These are phyloP conservation scores for Candida montana DNA, from an alignment of 805 yeast genomes.

Conservation along the genomic window DNA sequence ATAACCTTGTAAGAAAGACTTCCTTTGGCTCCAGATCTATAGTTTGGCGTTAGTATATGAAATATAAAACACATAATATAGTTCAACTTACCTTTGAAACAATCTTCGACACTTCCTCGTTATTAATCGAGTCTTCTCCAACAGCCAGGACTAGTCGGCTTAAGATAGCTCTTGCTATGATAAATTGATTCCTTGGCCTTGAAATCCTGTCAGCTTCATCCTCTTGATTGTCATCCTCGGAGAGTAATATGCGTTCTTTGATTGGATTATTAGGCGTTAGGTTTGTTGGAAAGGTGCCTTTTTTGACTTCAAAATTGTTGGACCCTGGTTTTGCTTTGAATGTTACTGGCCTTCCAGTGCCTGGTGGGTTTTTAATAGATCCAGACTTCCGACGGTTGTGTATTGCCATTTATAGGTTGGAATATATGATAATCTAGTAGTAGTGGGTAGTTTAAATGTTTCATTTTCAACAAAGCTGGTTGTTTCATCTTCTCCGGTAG, in stretches of 20 bases:
- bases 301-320: background rate
- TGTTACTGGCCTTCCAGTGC: background rate
- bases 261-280: background rate
- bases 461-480: too few relatives aligned
- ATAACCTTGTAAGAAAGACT: slow-evolving; percentile 5
- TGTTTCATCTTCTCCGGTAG: too few relatives aligned
- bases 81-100: slow-evolving; percentile 11
- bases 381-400: too few relatives aligned
- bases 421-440: too few relatives aligned
- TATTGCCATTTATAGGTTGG: too few relatives aligned
- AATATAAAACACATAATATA: too few relatives aligned
- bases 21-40: slow-evolving; percentile 7
- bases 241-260: background rate
- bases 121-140: background rate
- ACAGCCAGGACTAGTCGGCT: background rate
- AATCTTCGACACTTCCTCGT: slow-evolving; percentile 11
- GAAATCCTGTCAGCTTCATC: slow-evolving; percentile 1
- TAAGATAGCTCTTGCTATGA: slow-evolving; percentile 15
- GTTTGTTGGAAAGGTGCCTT: background rate
- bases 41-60: background rate
- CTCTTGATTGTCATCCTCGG: background rate
- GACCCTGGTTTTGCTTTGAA: background rate
- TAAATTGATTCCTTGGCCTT: slow-evolving; percentile 19
- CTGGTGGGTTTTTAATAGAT: too few relatives aligned
- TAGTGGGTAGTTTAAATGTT: too few relatives aligned